A percentile compares a stretch with the other conserved stretches of the same genome.
Conservation (phyloP, 1,284 basidiomycete species). For the Lignosus rhinocerotis region DNA sequence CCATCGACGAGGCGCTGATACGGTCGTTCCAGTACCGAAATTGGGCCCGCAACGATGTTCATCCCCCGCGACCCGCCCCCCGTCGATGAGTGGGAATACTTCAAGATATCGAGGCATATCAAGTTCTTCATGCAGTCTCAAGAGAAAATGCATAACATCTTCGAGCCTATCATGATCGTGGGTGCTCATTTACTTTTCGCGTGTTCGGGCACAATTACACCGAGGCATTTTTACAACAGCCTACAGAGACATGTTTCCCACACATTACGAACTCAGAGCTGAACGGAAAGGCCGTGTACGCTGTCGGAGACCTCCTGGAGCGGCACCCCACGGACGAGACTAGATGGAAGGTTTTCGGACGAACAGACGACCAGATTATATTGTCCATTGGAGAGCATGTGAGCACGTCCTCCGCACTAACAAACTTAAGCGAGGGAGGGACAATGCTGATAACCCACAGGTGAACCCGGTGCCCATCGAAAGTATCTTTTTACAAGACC, state of each 20-base stretch:
- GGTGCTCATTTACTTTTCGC: background rate
- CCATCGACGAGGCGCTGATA: too few species aligned
- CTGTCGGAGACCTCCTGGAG: conserved; percentile 8
- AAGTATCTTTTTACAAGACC: conserved; percentile 3
- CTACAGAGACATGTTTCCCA: conserved; percentile 2
- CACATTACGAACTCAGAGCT: conserved; percentile 8
- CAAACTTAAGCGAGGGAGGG: background rate
- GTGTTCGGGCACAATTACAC: background rate
- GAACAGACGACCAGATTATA: conserved; percentile 8
- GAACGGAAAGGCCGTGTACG: conserved; percentile 6
- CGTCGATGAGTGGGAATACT: conserved; percentile 22
- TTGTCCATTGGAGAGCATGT: background rate
- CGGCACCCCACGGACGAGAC: conserved; percentile 5
- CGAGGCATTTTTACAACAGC: background rate
- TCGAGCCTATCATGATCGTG: conserved; percentile 20
- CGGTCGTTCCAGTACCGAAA: conserved; percentile 12
- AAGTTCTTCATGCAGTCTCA: conserved; percentile 12
- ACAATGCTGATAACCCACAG: background rate
- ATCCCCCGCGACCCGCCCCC: conserved; percentile 14
- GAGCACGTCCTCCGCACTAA: background rate
- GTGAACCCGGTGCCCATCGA: background rate
- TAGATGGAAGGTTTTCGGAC: conserved; percentile 9
- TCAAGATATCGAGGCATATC: conserved; percentile 20
- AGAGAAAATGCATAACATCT: conserved; percentile 5
- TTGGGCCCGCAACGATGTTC: conserved; percentile 21